phyloP scores from a whole-genome alignment of 495 filamentous ascomycete species.

The Penicillium argentinense region DNA sequence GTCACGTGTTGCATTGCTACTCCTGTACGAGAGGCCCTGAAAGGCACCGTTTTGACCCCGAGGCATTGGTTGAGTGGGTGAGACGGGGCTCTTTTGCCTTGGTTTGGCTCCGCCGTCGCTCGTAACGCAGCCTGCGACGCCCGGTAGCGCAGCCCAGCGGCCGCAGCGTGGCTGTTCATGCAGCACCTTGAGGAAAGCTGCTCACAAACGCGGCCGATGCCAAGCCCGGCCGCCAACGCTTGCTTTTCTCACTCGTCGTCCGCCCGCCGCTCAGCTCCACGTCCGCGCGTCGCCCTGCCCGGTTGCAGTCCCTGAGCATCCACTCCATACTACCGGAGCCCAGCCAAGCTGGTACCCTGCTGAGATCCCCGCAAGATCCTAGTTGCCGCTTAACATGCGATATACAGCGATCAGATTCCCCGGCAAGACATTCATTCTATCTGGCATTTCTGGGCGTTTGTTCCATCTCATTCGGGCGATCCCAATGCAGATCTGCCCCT shows the following conservation, averaged over 20 bases:
- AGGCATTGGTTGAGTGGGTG: too few relatives aligned
- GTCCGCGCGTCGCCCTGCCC: conserved; percentile 24
- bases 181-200: too few relatives aligned
- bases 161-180: too few relatives aligned
- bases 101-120: too few relatives aligned
- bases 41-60: too few relatives aligned
- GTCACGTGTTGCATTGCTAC: conserved; percentile 4
- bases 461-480: not conserved
- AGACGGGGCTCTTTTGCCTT: too few relatives aligned
- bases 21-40: too few relatives aligned
- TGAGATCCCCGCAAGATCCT: not conserved
- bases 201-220: conserved; percentile 9
- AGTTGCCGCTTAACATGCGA: not conserved
- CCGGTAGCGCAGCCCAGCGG: too few relatives aligned
- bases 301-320: not conserved
- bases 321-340: too few relatives aligned
- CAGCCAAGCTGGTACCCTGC: too few relatives aligned
- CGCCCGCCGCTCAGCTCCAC: conserved; percentile 17
- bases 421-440: not conserved
- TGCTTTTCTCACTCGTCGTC: conserved; percentile 13
- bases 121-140: too few relatives aligned
- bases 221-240: conserved; percentile 12
- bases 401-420: not conserved
- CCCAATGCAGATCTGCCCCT: not conserved
- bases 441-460: not conserved